Base-by-base conservation (phyloP, 768 basidiomycete genomes). In the Mycena sanguinolenta region DNA sequence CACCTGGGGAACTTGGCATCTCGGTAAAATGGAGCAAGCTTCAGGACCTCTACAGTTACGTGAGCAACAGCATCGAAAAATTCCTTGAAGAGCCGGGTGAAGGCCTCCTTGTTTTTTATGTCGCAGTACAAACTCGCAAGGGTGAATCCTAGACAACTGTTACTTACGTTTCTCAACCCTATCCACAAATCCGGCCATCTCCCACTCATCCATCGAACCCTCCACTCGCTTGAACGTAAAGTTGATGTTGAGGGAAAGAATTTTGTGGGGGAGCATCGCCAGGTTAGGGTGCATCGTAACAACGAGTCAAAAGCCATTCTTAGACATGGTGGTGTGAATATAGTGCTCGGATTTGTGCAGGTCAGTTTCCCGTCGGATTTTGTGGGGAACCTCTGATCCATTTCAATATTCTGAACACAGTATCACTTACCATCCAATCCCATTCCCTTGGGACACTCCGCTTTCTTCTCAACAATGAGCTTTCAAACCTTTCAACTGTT, bases 161-260 rank as follows among this genome's bases (percentile, higher is more conserved):
- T n/a, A n/a, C n/a, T n/a, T n/a, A n/a, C n/a, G n/a, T n/a, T n/a
- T n/a, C n/a, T n/a, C n/a, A n/a, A n/a, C n/a, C n/a, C n/a, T n/a
- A n/a, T n/a, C n/a, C n/a, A n/a, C n/a, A n/a, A n/a, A n/a, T n/a
- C n/a, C n/a, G n/a, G n/a, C n/a, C n/a, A n/a, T n/a, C n/a, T n/a
- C n/a, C n/a, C n/a, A n/a, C n/a, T n/a, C n/a, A n/a, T n/a, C n/a
- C n/a, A n/a, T n/a, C n/a, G n/a, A n/a, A n/a, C n/a, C n/a, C n/a
- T n/a, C n/a, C n/a, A n/a, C n/a, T n/a, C n/a, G n/a, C n/a, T 77
- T 77, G 65, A 76, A 78, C 19, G 77, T 77, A 27, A 55, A 75
- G 34, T 77, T 75, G 36, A 70, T 63, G 28, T 49, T 52, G 10
- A 77, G 69, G 8, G 58, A 66, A 3, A 44, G 65, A 2, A 68